phyloP scores from a whole-genome alignment of 345 rosid species.

The Zanthoxylum bungeanum region DNA sequence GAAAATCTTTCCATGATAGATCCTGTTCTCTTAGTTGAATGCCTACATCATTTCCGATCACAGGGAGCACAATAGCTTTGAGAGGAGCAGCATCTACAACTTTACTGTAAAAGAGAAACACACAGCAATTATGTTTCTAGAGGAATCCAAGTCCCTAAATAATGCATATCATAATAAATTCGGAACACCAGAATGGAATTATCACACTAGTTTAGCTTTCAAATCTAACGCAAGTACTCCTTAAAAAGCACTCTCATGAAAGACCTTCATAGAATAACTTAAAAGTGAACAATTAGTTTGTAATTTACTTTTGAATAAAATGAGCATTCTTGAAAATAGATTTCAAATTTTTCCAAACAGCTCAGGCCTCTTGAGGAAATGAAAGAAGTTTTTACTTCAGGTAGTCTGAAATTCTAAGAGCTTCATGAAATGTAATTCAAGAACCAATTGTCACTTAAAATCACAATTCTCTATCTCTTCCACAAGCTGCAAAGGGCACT shows the following conservation, averaged over 20 bases:
- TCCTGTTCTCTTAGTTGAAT: conserved; percentile 67
- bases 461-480: background rate
- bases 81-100: conserved; percentile 72
- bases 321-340: background rate
- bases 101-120: conserved; percentile 45
- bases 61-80: conserved; percentile 75
- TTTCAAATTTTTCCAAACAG: background rate
- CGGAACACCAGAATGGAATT: background rate
- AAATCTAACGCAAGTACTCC: background rate
- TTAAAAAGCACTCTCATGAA: background rate
- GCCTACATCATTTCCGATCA: conserved; percentile 39
- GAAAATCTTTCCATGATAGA: conserved; percentile 62
- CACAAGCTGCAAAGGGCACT: background rate
- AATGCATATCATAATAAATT: background rate
- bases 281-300: background rate
- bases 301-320: background rate
- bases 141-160: background rate
- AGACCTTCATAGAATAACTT: background rate
- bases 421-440: background rate
- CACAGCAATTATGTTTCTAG: background rate
- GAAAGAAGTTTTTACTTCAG: background rate
- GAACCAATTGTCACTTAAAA: background rate
- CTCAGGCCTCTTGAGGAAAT: background rate
- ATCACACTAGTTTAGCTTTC: background rate
- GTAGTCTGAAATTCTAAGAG: background rate